Evolutionary conservation across 2,329 filamentous ascomycete genomes (phyloP), one percentile per base, ranked within the genome.

Genomic region (Helminthosporium solani): DNA sequence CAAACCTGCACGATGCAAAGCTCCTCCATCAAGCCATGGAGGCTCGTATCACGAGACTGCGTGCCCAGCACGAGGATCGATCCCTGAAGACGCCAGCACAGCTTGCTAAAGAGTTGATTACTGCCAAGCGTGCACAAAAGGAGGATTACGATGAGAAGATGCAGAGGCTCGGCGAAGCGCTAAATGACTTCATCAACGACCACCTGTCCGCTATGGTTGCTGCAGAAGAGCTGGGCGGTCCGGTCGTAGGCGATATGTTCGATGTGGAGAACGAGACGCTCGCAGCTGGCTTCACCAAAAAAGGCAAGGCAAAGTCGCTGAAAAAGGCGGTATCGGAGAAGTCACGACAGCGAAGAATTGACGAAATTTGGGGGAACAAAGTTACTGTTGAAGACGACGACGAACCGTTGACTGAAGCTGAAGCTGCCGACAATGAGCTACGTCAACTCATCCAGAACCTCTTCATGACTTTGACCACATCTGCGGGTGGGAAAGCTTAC

Each of bases 151-250:
- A 86, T 46, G 73, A 67, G 41, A 80, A 85, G 53, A 85, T 84
- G 1, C 73, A 75, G 1, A 75, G 73, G 33, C 73, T 94, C 14
- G 79, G 87, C 44, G 79, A 78, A 46, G 77, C 81, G 0, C 77
- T 95, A 44, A 81, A 85, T 52, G 73, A 73, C 14, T 95, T 95
- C 61, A 84, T 92, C 46, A 81, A 88, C 50, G 73, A 82, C 34
- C 79, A 82, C 33, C 77, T 95, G 1, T 86, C 87, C 1, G 72
- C 80, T 2, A 87, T 92, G 82, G 75, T 95, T 34, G 89, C 88
- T 6, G 87, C 88, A 1, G 90, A 95, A 71, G 87, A 90, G 61
- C 77, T 91, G 1, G 90, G 90, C 7, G 89, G 90, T 0, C 89
- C 90, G 0, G 85, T 90, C 9, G 88, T 91, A 1, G 88, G 90